Evolutionary conservation across 2,329 filamentous ascomycete genomes (phyloP), one percentile per base, ranked within the genome.

Genomic region (Trichoderma brevicompactum): DNA sequence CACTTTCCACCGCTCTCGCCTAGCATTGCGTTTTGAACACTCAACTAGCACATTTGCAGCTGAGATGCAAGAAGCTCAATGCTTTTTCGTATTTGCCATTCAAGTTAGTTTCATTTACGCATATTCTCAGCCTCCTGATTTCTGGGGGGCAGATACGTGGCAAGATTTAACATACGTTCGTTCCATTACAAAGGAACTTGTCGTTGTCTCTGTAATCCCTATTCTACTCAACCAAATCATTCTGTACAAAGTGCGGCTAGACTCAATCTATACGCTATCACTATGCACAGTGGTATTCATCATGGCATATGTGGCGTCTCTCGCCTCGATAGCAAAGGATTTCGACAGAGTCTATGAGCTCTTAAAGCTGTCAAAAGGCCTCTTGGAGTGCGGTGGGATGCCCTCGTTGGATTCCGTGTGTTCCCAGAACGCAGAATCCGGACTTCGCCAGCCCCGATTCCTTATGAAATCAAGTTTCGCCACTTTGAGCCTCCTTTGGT

Each of bases 11-110:
- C 44, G 41, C 19, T 66, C 58, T 23, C 43, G 44, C 41, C n/a
- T 32, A 13, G 48, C 58, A 3, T 32, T 2, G 46, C 41, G 46
- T 23, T 19, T 56, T 32, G 53, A 46, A 43, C 43, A 48, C 40
- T 28, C 41, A 3, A 55, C 56, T 2, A 64, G 49, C 50, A 32
- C 50, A 5, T 62, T 64, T 15, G 10, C 52, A 4, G 59, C 44
- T 5, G 64, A 66, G 34, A 38, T 66, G 5, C 64, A 66, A 40
- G 64, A 66, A 34, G 64, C 64, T 9, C 64, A 66, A 28, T 66
- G 64, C 44, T 66, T 66, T 17, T 64, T 66, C 23, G 40, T 58
- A 4, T 32, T 63, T 10, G 58, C 64, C 34, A 19, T 62, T 7
- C 64, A 66, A 19, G 40, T 64, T 19, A 49, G 58, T 9, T 19